Base-by-base conservation (phyloP, 768 basidiomycete genomes). In the Pleurotus giganteus region DNA sequence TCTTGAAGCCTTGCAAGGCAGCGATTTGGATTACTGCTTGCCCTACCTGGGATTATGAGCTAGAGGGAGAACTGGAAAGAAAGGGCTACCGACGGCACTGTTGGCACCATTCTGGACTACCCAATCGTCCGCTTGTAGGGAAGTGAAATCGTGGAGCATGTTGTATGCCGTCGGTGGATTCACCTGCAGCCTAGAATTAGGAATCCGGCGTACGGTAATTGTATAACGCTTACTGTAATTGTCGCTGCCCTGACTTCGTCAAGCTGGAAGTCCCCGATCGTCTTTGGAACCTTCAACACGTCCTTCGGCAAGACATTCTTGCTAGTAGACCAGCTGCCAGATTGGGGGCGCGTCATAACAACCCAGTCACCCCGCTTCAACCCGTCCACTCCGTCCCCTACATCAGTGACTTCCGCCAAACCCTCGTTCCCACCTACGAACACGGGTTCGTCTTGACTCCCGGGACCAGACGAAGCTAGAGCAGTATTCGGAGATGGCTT, bases 21-120 rank as follows among this genome's bases (percentile, higher is more conserved):
- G 91, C 90, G 34, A 95, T 86, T 61, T 94, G 91, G 46, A 94
- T 90, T 21, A 93, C 88, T 0, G 85, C 84, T 74, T 94, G 89
- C 11, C 92, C 92, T 12, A 89, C 87, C 86, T 88, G 53, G 15
- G 23, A 45, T 41, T 54, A 52, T 41, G 53, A 31, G 12, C 6
- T 58, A 47, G 37, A 50, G 28, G 15, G 54, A 42, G 47, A 9
- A 54, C 62, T 26, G 45, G 29, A 13, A 36, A 17, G 11, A 29
- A 8, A 21, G 43, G 8, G n/a, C 9, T 51, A 70, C 84, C 45
- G 55, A 91, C 91, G 17, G 89, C 88, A 60, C 88, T 88, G 61
- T 94, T 94, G 17, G 85, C 86, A 24, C 90, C 92, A 58, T 94
- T 94, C 68, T 94, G 92, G 9, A 94, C 66, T 13, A 95, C 75